phyloP scores from a whole-genome alignment of 1,284 basidiomycete species.

The Acaromyces ingoldii region DNA sequence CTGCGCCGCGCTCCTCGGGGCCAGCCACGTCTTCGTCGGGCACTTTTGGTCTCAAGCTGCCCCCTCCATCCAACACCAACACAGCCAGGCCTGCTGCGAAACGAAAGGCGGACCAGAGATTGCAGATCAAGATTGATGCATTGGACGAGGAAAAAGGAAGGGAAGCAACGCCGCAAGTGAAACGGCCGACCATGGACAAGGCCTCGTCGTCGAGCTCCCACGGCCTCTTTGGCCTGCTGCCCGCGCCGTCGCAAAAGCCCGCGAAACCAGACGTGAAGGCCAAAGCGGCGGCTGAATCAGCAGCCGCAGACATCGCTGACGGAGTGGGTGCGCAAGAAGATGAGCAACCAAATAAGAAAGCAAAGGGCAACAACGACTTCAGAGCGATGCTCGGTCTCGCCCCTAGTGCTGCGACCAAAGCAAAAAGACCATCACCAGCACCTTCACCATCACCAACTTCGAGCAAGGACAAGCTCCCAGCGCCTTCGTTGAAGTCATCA shows the following conservation, averaged over 20 bases:
- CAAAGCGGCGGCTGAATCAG: neutral
- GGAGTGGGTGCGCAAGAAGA: neutral
- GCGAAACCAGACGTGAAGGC: neutral
- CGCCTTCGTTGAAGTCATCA: too few relatives aligned
- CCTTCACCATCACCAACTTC: too few relatives aligned
- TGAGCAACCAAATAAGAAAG: conserved; percentile 9
- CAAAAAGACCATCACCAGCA: too few relatives aligned
- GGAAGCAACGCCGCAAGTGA: neutral
- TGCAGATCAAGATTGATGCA: conserved; percentile 8
- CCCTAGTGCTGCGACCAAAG: too few relatives aligned
- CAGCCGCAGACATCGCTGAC: neutral
- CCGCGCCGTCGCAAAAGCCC: conserved; percentile 20
- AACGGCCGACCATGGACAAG: neutral
- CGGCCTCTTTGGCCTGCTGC: conserved; percentile 39
- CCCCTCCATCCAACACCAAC: neutral
- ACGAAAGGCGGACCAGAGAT: conserved; percentile 2
- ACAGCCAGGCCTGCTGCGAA: neutral
- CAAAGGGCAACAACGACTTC: conserved; percentile 45
- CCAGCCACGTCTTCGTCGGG: neutral
- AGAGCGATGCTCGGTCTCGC: conserved; percentile 47
- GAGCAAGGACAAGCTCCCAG: too few relatives aligned
- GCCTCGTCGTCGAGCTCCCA: neutral
- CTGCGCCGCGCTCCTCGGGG: neutral
- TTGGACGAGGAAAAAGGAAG: neutral
- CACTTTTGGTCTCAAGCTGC: conserved; percentile 1